Base-by-base conservation (phyloP, 1,284 basidiomycete species). In the Rhodotorula sp. region DNA sequence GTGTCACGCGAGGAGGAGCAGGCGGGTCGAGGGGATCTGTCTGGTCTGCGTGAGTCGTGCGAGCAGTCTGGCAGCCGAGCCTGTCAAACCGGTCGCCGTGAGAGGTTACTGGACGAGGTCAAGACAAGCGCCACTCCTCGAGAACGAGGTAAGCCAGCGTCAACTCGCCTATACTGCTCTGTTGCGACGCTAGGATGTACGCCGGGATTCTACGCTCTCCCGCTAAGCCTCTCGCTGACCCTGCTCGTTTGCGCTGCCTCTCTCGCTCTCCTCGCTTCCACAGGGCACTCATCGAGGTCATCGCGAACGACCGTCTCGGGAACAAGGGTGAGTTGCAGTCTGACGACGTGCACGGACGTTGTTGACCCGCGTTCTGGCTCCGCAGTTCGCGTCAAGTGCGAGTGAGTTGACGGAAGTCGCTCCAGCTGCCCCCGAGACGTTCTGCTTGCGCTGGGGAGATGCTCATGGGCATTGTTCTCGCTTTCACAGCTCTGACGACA, bases 271-370 rank as follows among this genome's bases (percentile, higher is more conserved):
- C 50, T 62, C 62, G 5, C 18, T 20, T 26, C 22, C 48, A 4
- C 28, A 68, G 65, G 70, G 67, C 58, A 0, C 57, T 71, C 28
- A 71, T 71, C 44, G 69, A 71, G 44, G 63, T 71, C 70, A 95
- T 95, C 76, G 95, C 93, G 13, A 98, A 98, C 82, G 94, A 98
- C 84, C 89, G 95, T 79, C 85, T 97, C 64, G 95, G 95, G 59
- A 88, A 92, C 69, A 98, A 96, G 89, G 94, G 94, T 92, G 56
- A 64, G 79, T 68, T 10, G 34, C 34, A 34, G 34, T 10, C 34
- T 6, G 18, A n/a, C 18, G 48, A 51, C 31, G n/a, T 68, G 57
- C 26, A 22, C 18, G 20, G 4, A 24, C 11, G n/a, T n/a, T 13
- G 26, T 59, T 61, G 53, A n/a, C n/a, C 26, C 68, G 68, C 34